These are phyloP conservation scores for Aphelidium insulamus DNA, from an alignment of 371 early-diverging fungal genomes.

Conservation along the genomic window DNA sequence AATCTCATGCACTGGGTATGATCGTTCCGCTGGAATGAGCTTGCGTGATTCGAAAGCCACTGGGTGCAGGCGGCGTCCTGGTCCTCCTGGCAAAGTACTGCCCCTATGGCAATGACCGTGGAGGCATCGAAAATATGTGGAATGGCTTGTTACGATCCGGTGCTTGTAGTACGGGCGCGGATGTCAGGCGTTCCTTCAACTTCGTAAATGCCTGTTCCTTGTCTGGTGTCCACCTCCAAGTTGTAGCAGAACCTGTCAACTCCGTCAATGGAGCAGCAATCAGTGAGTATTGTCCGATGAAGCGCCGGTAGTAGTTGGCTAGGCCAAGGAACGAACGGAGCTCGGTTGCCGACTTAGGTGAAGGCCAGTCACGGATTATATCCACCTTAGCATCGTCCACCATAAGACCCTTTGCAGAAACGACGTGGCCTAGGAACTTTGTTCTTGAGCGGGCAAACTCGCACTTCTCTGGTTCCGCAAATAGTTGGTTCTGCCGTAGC, in stretches of 20 bases:
- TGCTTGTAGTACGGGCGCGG: slow-evolving; percentile 10
- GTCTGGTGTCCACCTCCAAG: slow-evolving; percentile 10
- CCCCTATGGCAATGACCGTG: slow-evolving; percentile 17
- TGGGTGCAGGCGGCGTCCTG: slow-evolving; percentile 2
- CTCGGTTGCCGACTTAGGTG: slow-evolving; percentile 9
- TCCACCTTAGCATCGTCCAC: slow-evolving; percentile 12
- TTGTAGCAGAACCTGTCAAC: slow-evolving; percentile 8
- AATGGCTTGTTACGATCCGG: slow-evolving; percentile 8
- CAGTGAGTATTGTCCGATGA: slow-evolving; percentile 16
- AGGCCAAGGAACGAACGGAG: slow-evolving; percentile 23
- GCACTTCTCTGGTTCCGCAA: slow-evolving; percentile 14
- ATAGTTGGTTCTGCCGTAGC: slow-evolving; percentile 9
- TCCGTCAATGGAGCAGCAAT: slow-evolving; percentile 14
- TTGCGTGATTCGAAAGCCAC: slow-evolving; percentile 8
- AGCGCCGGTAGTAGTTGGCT: slow-evolving; percentile 21
- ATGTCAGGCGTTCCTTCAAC: slow-evolving; percentile 12
- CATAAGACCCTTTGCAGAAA: slow-evolving; percentile 6
- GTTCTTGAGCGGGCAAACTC: slow-evolving; percentile 10
- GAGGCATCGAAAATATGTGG: slow-evolving; percentile 22
- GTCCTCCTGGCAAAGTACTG: slow-evolving; percentile 14
- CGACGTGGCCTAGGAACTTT: slow-evolving; percentile 18
- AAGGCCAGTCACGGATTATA: slow-evolving; percentile 13
- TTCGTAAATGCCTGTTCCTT: slow-evolving; percentile 11
- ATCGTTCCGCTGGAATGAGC: slow-evolving; percentile 7
- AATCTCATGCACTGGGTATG: slow-evolving; percentile 8